phyloP scores from a whole-genome alignment of 2,329 filamentous ascomycete genomes.

The Sclerotiophoma versabilis region DNA sequence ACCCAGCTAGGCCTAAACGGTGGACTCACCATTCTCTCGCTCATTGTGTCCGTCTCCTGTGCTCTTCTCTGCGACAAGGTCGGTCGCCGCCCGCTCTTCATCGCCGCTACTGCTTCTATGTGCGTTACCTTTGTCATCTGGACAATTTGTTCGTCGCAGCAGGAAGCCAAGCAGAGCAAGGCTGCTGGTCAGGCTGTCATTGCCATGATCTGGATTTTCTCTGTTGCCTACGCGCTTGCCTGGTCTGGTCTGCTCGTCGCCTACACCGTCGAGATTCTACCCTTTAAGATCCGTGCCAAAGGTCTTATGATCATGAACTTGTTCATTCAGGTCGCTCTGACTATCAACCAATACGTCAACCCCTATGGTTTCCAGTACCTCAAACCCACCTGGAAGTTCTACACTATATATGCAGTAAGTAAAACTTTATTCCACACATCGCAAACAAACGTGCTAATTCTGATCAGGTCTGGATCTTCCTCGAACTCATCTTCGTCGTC shows the following conservation, averaged over 20 bases:
- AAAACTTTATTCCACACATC: background rate
- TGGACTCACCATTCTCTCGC: conserved; percentile 66
- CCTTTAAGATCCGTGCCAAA: conserved; percentile 59
- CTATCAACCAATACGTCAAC: conserved; percentile 69
- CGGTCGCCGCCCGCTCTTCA: conserved; percentile 63
- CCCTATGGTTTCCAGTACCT: conserved; percentile 68
- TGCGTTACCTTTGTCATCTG: conserved; percentile 45
- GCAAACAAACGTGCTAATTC: conserved; percentile 12
- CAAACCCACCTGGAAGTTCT: conserved; percentile 66
- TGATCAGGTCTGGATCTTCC: conserved; percentile 62
- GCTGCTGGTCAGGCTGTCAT: conserved; percentile 57
- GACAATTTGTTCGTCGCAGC: conserved; percentile 57
- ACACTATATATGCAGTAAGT: conserved; percentile 68
- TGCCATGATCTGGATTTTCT: conserved; percentile 60
- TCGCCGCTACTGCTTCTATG: conserved; percentile 51
- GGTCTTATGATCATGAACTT: conserved; percentile 66
- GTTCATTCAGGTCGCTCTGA: conserved; percentile 66
- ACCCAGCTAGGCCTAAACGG: conserved; percentile 54
- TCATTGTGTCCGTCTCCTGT: conserved; percentile 64
- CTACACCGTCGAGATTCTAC: conserved; percentile 60
- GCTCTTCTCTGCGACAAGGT: conserved; percentile 62
- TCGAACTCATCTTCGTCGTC: conserved; percentile 68
- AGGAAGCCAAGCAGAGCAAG: conserved; percentile 54
- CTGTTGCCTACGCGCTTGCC: conserved; percentile 62
- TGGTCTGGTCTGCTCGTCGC: conserved; percentile 66